Conservation (phyloP, 352 stramenopile genomes). For the Globisporangium cylindrosporum region DNA sequence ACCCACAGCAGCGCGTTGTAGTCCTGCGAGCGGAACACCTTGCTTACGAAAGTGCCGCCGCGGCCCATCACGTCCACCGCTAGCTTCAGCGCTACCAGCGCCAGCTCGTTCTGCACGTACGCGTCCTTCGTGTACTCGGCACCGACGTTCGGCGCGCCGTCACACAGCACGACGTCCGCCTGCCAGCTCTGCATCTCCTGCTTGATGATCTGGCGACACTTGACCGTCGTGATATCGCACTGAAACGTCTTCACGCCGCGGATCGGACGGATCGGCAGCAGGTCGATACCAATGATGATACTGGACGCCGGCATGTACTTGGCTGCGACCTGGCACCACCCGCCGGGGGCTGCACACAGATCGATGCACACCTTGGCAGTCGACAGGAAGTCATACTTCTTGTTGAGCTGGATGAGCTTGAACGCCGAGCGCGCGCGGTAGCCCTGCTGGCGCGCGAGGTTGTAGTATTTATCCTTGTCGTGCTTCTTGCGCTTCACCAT, state of each 20-base stretch:
- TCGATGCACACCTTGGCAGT: constrained; percentile 98
- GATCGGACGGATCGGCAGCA: constrained; percentile 98
- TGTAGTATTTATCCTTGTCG: constrained; percentile 99
- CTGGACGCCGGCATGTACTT: constrained; percentile 94
- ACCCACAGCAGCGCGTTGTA: constrained; percentile 99
- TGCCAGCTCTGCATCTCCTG: constrained; percentile 92
- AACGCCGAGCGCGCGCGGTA: constrained; percentile 98
- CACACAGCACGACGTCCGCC: constrained; percentile 98
- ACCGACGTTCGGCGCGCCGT: constrained; percentile 99
- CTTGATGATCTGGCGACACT: constrained; percentile 90
- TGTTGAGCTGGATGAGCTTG: constrained; percentile 99
- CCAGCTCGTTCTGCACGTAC: constrained; percentile 99
- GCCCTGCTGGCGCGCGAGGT: constrained; percentile 97
- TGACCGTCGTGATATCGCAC: constrained; percentile 92
- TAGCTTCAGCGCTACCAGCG: constrained; percentile 95
- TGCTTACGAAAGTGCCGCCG: constrained; percentile 93
- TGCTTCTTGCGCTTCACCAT: constrained; percentile 97
- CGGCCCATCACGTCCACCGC: constrained; percentile 96
- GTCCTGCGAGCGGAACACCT: constrained; percentile 98
- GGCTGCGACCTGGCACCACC: constrained; percentile 94
- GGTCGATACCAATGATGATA: constrained; percentile 97
- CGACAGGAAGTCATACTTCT: constrained; percentile 98
- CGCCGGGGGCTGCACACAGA: constrained; percentile 98
- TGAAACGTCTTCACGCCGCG: constrained; percentile 97
- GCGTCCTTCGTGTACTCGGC: constrained; percentile 98